Base-by-base conservation (phyloP, 208 protist genomes). In the Leishmania major region DNA sequence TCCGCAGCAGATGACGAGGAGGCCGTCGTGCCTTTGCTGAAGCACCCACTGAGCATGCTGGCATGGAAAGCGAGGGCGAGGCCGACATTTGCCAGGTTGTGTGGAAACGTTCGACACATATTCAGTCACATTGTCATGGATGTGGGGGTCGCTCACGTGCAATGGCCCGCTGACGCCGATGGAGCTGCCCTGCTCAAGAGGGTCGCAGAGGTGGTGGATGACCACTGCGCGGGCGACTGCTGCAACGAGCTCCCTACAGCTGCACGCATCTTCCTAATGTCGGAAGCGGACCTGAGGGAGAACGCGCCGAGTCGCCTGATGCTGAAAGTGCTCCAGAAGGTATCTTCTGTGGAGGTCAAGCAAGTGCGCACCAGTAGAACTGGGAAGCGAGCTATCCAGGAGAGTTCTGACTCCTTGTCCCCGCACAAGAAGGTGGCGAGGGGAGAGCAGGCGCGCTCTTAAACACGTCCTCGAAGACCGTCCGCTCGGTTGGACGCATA, bases 121-220 rank as follows among this genome's bases (percentile, higher is more conserved):
- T 96, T 97, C 83, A 95, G 92, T 40, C 92, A 97, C 80, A 96
- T 96, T 85, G 75, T 90, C 22, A 94, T 97, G 92, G 76, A 86
- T n/a, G 92, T 97, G 43, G 57, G 84, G 15, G 87, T 96, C 71
- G 90, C 88, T 74, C 90, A 93, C 76, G 90, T 89, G 45, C 60
- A 64, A 31, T 94, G 91, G 92, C 45, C 78, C 55, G 73, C 62
- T 43, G 51, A 49, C n/a, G 57, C 40, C 3, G 60, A 73, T 57
- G 69, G 3, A 37, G 74, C 62, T 5, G 77, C 88, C 37, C 49
- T 87, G 45, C 49, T 80, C 22, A 6, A n/a, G 25, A 73, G 66
- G 13, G 66, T 88, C 2, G 80, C 67, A 6, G 55, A 70, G 22
- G 80, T 79, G 55, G 15, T 88, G 22, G 78, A 84, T 77, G 75